Percentiles rank a stretch among this genome's conserved stretches.
Conservation (phyloP, 139 green algal genomes). For the Bryopsis sp. region DNA sequence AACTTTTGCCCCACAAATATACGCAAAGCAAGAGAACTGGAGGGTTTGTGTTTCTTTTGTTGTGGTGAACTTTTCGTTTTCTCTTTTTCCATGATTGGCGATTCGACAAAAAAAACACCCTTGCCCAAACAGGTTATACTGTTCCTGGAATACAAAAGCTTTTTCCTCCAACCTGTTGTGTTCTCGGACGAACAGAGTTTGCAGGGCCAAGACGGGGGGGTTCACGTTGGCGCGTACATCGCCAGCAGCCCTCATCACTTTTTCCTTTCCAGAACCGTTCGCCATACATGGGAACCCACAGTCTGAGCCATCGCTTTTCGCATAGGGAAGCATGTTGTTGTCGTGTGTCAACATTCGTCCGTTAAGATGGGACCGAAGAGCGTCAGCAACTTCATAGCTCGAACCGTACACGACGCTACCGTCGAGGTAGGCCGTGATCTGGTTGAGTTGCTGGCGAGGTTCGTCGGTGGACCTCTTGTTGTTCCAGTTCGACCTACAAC, state of each 20-base stretch:
- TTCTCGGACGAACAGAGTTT: conserved; percentile 27
- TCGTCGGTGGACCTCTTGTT: not conserved
- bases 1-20: no score
- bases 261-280: conserved; percentile 12
- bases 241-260: conserved; percentile 19
- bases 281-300: not conserved
- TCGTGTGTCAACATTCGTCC: conserved; percentile 12
- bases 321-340: conserved; percentile 9
- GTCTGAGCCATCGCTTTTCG: not conserved
- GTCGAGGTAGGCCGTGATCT: conserved; percentile 28
- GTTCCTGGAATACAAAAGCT: not conserved
- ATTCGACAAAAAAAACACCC: no score
- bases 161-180: conserved; percentile 26
- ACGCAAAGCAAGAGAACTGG: no score
- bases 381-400: not conserved
- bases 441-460: conserved; percentile 18
- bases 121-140: not conserved
- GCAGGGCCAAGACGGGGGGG: conserved; percentile 23
- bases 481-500: conserved; percentile 14
- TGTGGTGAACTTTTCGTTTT: no score
- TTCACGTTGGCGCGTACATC: conserved; percentile 28
- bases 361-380: not conserved
- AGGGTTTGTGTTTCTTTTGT: no score
- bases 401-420: conserved; percentile 23
- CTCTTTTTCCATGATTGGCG: no score